Conservation (phyloP, 83 land plant genomes). For the Picea abies region DNA sequence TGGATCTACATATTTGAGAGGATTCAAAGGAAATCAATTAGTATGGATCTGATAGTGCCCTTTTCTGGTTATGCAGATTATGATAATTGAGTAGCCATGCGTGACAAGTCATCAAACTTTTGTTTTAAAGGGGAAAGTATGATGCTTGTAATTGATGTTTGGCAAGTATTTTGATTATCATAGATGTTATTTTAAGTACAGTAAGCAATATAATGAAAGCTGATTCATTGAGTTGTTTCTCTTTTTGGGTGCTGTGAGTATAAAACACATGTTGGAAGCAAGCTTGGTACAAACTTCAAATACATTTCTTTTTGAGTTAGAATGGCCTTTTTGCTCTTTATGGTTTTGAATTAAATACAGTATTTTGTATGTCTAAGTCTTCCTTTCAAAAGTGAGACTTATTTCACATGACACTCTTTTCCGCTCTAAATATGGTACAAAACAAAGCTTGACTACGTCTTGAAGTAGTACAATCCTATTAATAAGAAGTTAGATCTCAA, state of each 20-base stretch:
- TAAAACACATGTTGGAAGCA: too few species aligned
- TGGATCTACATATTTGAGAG: not conserved
- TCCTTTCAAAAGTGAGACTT: not conserved
- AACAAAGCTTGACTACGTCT: not conserved
- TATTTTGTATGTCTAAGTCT: not conserved
- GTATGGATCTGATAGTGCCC: not conserved
- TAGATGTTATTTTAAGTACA: conserved; percentile 4
- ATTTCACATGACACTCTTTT: not conserved
- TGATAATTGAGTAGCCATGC: not conserved
- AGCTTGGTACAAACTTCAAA: not conserved
- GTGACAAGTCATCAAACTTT: not conserved
- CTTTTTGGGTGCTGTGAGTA: not conserved
- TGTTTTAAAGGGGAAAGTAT: not conserved
- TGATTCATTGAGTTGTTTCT: not conserved
- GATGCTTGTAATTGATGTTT: conserved; percentile 9
- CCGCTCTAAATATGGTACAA: not conserved
- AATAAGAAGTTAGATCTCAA: not conserved
- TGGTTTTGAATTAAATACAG: not conserved
- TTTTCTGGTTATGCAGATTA: not conserved
- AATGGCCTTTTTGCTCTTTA: not conserved
- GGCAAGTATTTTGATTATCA: not conserved
- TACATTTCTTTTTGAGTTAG: not conserved
- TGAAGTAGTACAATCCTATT: not conserved
- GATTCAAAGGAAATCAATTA: not conserved
- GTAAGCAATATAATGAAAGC: not conserved